Evolutionary conservation across 805 yeast genomes (phyloP), one percentile per base, ranked within the genome.

Genomic region (Ogataea neopini): DNA sequence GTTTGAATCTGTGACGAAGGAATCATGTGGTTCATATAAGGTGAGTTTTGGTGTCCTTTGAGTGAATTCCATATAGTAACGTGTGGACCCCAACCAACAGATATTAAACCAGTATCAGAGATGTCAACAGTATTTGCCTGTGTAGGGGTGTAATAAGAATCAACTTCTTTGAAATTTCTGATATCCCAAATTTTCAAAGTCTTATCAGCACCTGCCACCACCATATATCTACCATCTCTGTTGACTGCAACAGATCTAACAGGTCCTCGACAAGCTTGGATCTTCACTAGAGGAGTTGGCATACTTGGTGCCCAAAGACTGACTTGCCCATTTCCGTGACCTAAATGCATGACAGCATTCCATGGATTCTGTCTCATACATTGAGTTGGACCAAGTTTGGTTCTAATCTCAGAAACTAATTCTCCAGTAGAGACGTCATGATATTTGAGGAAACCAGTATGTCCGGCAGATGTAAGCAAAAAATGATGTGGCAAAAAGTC

Each of bases 71-170:
- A 94, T 2, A 94, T 74, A 1, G 95, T 88, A 3, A 92, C 85
- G 67, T 91, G 97, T 0, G 97, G 91, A 6, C 97, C 97, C 88
- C 97, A 88, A 3, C 95, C 86, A n/a, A 88, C 89, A 1, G 94
- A 81, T 28, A 94, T 67, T 17, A 94, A 72, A 1, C 97, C 97
- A 1, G 88, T 77, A 65, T 92, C 98, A 1, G 97, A 89, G 32
- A 91, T 83, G 56, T 83, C 82, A 15, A 90, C 69, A 17, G 88
- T 77, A 11, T 82, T 73, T 0, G 96, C 96, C 1, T 96, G 97
- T 0, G 96, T 87, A 17, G 96, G 97, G 4, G 80, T 77, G 63
- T 58, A 67, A 59, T 86, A 85, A 2, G 88, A 69, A 59, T 87
- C 92, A 26, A 88, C 59, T 60, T 83, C 89, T 67, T 82, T 80